Base-by-base conservation (phyloP, 2,329 filamentous ascomycete species). In the Ophiobolus disseminans region DNA sequence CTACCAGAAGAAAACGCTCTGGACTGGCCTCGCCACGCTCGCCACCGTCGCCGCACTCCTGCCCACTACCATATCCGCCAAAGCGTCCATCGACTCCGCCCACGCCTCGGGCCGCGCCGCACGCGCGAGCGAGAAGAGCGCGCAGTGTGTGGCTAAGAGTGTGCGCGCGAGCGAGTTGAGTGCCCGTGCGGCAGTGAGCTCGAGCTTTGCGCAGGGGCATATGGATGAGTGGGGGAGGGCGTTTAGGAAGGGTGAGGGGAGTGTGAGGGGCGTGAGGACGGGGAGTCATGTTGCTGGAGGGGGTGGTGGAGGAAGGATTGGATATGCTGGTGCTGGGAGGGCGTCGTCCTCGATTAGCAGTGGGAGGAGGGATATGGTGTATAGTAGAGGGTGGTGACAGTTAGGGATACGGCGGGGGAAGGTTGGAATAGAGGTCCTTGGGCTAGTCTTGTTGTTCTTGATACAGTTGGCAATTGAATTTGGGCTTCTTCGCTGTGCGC, bases 1-100 rank as follows among this genome's bases (percentile, higher is more conserved):
- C 21, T 45, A 45, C 42, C 42, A 45, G 16, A 45, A 45, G 35
- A 45, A 45, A 30, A 45, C 42, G 8, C 5, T 45, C 17, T 45
- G 42, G 42, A 31, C 42, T 2, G 20, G 42, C 10, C 42, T 45
- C 1, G 42, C 34, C 6, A 45, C 42, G 2, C 5, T 45, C 5
- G 42, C 42, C 2, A 45, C 42, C 5, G 42, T 45, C 8, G 42
- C 42, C 4, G 42, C 34, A 6, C 42, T 45, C 11, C 42, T 45
- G 3, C 35, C 42, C 7, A 30, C 32, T 17, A 19, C 34, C 3
- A 25, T 45, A 2, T 45, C 42, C 3, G 35, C 35, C 0, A 45
- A 45, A 19, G 42, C 42, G 2, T 39, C 34, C 19, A 25, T 45
- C 4, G 42, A 45, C 16, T 34, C 42, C 2, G 42, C 42, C 7